phyloP scores from a whole-genome alignment of 2,329 filamentous ascomycete genomes.

The Claviceps lovelessii region DNA sequence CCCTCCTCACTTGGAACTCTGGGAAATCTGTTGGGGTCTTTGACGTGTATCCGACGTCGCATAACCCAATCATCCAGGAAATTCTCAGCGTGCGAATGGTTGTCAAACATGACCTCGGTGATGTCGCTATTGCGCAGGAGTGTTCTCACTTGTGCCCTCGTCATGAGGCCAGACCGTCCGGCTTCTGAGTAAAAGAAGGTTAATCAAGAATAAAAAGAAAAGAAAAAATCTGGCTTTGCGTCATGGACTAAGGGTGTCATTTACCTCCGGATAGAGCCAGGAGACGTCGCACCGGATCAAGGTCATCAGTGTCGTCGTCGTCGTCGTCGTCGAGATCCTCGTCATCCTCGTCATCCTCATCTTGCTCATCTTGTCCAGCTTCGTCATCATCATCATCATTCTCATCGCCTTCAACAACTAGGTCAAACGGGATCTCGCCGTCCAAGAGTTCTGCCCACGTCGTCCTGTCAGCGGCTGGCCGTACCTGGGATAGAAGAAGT shows the following conservation, averaged over 20 bases:
- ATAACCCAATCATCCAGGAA: conserved; percentile 27
- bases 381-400: conserved; percentile 7
- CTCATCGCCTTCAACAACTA: conserved; percentile 10
- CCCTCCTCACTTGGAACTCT: conserved; percentile 72
- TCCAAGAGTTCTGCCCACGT: background rate
- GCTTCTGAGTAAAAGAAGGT: conserved; percentile 10
- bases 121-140: conserved; percentile 26
- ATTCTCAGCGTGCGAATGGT: conserved; percentile 23
- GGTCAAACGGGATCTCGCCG: conserved; percentile 10
- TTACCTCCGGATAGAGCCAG: conserved; percentile 19
- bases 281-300: conserved; percentile 22
- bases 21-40: conserved; percentile 54
- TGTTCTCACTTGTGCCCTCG: conserved; percentile 24
- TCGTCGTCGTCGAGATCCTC: conserved; percentile 13
- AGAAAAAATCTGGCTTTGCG: background rate
- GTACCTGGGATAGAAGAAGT: background rate
- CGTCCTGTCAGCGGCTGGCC: background rate
- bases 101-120: conserved; percentile 21
- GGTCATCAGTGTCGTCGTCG: conserved; percentile 6
- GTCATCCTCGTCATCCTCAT: background rate
- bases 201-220: background rate
- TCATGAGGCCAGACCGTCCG: conserved; percentile 18
- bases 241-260: background rate
- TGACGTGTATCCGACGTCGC: conserved; percentile 25
- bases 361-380: conserved; percentile 8